Evolutionary conservation across 805 yeast species (phyloP), one percentile per base, ranked within the genome.

Genomic region (Metschnikowia proteae): DNA sequence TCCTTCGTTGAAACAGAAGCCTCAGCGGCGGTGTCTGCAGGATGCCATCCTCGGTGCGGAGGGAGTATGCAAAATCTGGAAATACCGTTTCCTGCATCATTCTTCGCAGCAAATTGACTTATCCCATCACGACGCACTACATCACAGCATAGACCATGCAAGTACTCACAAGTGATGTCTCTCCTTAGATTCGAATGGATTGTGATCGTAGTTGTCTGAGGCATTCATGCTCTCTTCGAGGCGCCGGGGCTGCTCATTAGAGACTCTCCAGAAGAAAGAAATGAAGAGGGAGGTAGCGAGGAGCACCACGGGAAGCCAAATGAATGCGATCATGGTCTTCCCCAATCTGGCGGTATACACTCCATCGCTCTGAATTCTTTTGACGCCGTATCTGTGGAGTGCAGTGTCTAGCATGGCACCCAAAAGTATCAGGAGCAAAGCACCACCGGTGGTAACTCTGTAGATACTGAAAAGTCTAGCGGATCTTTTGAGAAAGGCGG

Each of bases 311-410:
- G 50, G 52, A 11, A 48, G 43, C 52, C 54, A 51, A 2, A 51
- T 35, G 10, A 51, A 51, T 3, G 54, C 50, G 11, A 48, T 45
- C 50, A 51, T 48, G 32, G 52, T 45, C 33, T 34, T 51, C 2
- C 54, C 54, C 48, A 51, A 34, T 2, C 34, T 28, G 8, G 50
- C 52, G 25, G 29, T 36, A 48, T 51, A 51, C 13, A 45, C 46
- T 7, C 52, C 52, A 38, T 46, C 54, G 11, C 31, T 45, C 10
- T 27, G 47, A 33, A 51, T 37, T 17, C 43, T 42, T 30, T 38
- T 36, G 26, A 38, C 37, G 2, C 54, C 54, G 25, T 45, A 43
- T 17, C 44, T 38, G 33, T 51, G 54, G 26, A 51, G 48, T 2
- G 45, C 48, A 10, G 54, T 48, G 27, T 51, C 43, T 4, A 48